phyloP scores from a whole-genome alignment of 192 early-diverging fungal genomes.

The Backusella macrospora region DNA sequence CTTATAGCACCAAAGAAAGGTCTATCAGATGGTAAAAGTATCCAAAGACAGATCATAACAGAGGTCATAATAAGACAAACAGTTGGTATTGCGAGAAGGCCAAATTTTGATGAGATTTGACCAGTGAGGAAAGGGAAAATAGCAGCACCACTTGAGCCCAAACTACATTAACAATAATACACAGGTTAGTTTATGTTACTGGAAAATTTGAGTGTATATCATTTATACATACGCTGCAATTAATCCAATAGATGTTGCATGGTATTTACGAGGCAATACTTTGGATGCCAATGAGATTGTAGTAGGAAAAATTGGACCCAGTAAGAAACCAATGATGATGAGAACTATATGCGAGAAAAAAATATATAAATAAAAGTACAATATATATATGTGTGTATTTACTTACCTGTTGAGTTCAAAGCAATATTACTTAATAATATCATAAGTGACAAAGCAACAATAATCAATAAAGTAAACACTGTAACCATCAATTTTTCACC shows the following conservation, averaged over 20 bases:
- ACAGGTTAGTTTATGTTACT: neutral
- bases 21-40: constrained; percentile 24
- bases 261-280: constrained; percentile 23
- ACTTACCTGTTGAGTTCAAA: constrained; percentile 22
- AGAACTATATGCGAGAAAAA: neutral
- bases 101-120: constrained; percentile 25
- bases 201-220: neutral
- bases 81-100: constrained; percentile 22
- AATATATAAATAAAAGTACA: no score
- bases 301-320: constrained; percentile 35
- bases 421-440: neutral
- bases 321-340: constrained; percentile 18
- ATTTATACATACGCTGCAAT: constrained; percentile 28
- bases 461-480: constrained; percentile 7
- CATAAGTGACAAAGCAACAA: constrained; percentile 6
- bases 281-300: constrained; percentile 35
- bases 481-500: constrained; percentile 37
- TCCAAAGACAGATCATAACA: constrained; percentile 31
- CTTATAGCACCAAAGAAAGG: constrained; percentile 15
- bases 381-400: neutral
- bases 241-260: constrained; percentile 38
- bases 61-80: constrained; percentile 22
- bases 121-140: constrained; percentile 39
- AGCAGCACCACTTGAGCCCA: constrained; percentile 34
- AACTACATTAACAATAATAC: neutral